phyloP scores from a whole-genome alignment of 2,329 filamentous ascomycete species.

The Gnomoniopsis sp. region DNA sequence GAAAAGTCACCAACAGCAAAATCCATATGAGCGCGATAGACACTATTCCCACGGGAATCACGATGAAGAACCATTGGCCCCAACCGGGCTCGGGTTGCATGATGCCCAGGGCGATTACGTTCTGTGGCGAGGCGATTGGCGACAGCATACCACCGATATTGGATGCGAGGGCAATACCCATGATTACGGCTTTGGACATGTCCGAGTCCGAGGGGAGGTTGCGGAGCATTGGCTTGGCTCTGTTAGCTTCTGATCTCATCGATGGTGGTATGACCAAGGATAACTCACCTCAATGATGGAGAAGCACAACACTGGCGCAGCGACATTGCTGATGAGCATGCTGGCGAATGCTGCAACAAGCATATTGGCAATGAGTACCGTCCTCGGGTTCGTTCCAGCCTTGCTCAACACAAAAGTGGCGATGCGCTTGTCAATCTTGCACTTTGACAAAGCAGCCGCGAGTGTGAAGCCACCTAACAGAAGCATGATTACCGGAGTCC shows the following conservation, averaged over 20 bases:
- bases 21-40: slow-evolving; percentile 87
- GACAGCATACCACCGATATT: slow-evolving; percentile 97
- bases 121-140: slow-evolving; percentile 95
- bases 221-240: slow-evolving; percentile 75
- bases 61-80: slow-evolving; percentile 96
- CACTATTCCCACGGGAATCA: slow-evolving; percentile 86
- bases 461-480: slow-evolving; percentile 94
- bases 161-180: slow-evolving; percentile 90
- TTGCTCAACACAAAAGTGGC: slow-evolving; percentile 95
- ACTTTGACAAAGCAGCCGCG: slow-evolving; percentile 91
- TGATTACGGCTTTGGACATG: slow-evolving; percentile 92
- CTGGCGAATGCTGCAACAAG: slow-evolving; percentile 96
- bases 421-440: slow-evolving; percentile 96
- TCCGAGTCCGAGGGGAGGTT: slow-evolving; percentile 85
- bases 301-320: slow-evolving; percentile 93
- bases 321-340: slow-evolving; percentile 99
- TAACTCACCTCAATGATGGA: slow-evolving; percentile 82
- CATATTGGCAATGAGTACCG: slow-evolving; percentile 96
- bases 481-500: slow-evolving; percentile 99
- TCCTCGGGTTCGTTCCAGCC: slow-evolving; percentile 84
- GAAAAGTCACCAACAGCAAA: slow-evolving; percentile 80
- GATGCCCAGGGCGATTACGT: slow-evolving; percentile 92
- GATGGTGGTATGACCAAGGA: slow-evolving; percentile 3
- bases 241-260: neutral
- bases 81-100: slow-evolving; percentile 91